phyloP scores from a whole-genome alignment of 2,329 filamentous ascomycete genomes.

The Colletotrichum chrysophilum region DNA sequence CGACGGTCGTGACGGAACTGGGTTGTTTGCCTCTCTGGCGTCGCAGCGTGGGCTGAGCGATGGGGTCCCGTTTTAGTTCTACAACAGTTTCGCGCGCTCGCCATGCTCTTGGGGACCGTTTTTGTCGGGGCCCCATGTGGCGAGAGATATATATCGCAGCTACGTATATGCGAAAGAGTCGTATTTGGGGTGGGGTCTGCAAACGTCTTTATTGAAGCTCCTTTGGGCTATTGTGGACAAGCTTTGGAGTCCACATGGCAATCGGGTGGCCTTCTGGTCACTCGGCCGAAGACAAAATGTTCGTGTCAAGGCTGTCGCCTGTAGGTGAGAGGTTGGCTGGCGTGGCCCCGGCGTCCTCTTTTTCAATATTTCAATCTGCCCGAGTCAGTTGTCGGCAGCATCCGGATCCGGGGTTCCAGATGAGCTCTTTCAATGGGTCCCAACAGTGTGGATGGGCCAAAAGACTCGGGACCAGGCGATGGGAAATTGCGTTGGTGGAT shows the following conservation, averaged over 20 bases:
- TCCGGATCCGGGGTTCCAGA: not conserved
- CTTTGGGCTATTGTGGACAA: not conserved
- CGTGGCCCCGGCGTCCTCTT: not conserved
- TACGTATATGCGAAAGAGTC: not conserved
- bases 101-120: not conserved
- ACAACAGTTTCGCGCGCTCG: conserved; percentile 1
- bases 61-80: not conserved
- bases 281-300: not conserved
- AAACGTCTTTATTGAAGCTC: not conserved
- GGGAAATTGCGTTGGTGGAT: not conserved
- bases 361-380: conserved; percentile 9
- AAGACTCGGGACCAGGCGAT: not conserved
- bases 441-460: not conserved
- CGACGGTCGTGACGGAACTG: not conserved
- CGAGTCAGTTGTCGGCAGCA: conserved; percentile 8
- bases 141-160: not conserved
- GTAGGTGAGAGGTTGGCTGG: not conserved
- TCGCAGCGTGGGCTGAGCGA: not conserved
- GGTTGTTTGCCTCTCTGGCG: not conserved
- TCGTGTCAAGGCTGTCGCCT: not conserved
- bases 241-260: not conserved
- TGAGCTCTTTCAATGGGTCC: not conserved
- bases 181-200: not conserved
- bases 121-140: not conserved
- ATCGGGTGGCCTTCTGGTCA: not conserved